A percentile compares a stretch with the other conserved stretches of the same genome.
Evolutionary conservation across 179 eudicot species (phyloP).

Genomic region (Spergularia azorica): DNA sequence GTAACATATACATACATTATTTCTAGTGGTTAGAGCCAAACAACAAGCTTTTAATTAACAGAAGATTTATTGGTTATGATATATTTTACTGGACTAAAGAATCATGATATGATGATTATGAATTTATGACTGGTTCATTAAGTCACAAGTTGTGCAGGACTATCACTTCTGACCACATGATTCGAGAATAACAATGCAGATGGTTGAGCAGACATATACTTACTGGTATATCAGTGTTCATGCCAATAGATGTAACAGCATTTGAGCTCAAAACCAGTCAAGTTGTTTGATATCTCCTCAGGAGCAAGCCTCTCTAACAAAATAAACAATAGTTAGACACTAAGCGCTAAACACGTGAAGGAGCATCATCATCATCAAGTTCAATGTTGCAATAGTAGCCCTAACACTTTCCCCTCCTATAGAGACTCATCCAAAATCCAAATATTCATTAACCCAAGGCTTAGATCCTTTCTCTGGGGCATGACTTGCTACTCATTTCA

Average conservation of each 20-base stretch:
- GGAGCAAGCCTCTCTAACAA: slow-evolving; percentile 96
- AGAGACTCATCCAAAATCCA: slow-evolving; percentile 39
- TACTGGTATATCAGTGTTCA: slow-evolving; percentile 98
- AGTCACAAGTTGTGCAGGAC: not conserved
- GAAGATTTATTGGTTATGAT: not conserved
- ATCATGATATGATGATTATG: not conserved
- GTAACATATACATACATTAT: not conserved
- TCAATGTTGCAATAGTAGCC: slow-evolving; percentile 35
- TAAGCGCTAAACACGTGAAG: not conserved
- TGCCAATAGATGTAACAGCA: slow-evolving; percentile 94
- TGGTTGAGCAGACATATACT: slow-evolving; percentile 10
- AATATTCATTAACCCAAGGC: slow-evolving; percentile 43
- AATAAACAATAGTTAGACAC: slow-evolving; percentile 11
- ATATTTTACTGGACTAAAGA: slow-evolving; percentile 7
- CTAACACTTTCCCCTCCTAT: slow-evolving; percentile 56
- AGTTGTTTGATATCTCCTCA: slow-evolving; percentile 70
- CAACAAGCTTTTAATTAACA: not conserved
- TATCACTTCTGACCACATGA: slow-evolving; percentile 8
- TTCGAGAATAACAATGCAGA: not conserved
- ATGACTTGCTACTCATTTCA: slow-evolving; percentile 48
- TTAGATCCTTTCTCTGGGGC: slow-evolving; percentile 38
- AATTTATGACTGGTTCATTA: slow-evolving; percentile 1
- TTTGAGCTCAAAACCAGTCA: slow-evolving; percentile 88
- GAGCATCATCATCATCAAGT: not conserved
- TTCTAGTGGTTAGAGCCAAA: not conserved